A percentile compares a stretch with the other conserved stretches of the same genome.
Conservation (phyloP, 306 rosid species). For the Senna tora region DNA sequence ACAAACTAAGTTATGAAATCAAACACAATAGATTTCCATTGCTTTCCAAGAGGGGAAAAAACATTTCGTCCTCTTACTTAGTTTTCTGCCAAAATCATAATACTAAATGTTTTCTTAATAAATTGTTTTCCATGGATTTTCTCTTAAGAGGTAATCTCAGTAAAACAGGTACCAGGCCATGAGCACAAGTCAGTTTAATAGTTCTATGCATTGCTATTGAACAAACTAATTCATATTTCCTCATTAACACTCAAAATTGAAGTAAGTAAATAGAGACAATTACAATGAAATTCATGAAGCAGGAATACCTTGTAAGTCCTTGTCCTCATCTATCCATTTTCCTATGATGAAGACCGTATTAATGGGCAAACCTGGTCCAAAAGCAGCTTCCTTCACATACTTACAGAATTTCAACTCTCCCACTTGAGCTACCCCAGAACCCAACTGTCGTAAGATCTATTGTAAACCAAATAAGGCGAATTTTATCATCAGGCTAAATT, state of each 20-base stretch:
- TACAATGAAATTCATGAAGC: background rate
- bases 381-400: slow-evolving; percentile 53
- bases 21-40: too few relatives aligned
- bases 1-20: too few relatives aligned
- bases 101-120: too few relatives aligned
- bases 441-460: slow-evolving; percentile 44
- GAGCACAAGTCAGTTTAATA: background rate
- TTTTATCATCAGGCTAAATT: background rate
- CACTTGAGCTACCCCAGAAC: slow-evolving; percentile 30
- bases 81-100: too few relatives aligned
- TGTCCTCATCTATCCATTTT: slow-evolving; percentile 25
- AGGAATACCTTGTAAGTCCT: slow-evolving; percentile 43
- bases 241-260: background rate
- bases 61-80: too few relatives aligned
- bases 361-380: slow-evolving; percentile 54
- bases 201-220: background rate
- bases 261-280: background rate
- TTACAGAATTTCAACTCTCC: slow-evolving; percentile 53
- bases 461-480: background rate
- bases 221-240: background rate
- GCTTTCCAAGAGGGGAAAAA: too few relatives aligned
- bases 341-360: slow-evolving; percentile 49
- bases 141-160: too few relatives aligned
- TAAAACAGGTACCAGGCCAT: background rate
- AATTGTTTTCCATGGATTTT: too few relatives aligned